Base-by-base conservation (phyloP, 2,329 filamentous ascomycete species). In the Aspergillus pseudotamarii region DNA sequence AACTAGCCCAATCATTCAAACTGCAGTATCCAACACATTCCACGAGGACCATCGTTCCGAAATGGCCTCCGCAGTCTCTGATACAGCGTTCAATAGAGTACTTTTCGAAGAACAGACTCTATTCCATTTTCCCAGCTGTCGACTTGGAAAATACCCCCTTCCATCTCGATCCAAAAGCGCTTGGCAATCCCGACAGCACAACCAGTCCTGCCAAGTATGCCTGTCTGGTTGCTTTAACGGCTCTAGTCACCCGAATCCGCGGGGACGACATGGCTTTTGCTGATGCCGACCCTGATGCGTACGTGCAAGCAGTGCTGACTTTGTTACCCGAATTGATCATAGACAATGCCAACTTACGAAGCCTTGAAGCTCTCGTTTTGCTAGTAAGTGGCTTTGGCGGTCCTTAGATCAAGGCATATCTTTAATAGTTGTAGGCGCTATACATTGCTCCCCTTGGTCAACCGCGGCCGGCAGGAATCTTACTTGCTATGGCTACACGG, bases 111-210 rank as follows among this genome's bases (percentile, higher is more conserved):
- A 67, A 64, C 41, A 64, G 67, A 6, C 63, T 73, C 8, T 73
- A 73, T 55, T 70, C 70, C 2, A 62, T 73, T 19, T 72, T 72
- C 26, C 71, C 71, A 0, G 60, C 72, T 46, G 67, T 64, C 16
- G 66, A 73, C 26, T 54, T 60, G 11, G 62, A 54, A 14, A 54
- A 36, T 12, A 36, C 32, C 23, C 30, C 51, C 21, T 10, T 54
- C 21, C 32, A 34, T 19, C 30, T 36, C 30, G 51, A 54, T n/a
- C 30, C 30, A 32, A 67, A 38, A 62, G 48, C 6, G 14, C 48
- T 70, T 19, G 61, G 64, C 4, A 51, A 61, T 28, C 64, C 64
- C 9, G 34, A 66, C 9, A 28, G 61, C n/a, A 57, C 54, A 6
- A 60, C 53, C 16, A 62, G 61, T 30, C 62, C 62, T 4, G 61